A percentile compares a stretch with the other conserved stretches of the same genome.
Conservation (phyloP, 2,329 filamentous ascomycete species). For the Colletotrichum truncatum region DNA sequence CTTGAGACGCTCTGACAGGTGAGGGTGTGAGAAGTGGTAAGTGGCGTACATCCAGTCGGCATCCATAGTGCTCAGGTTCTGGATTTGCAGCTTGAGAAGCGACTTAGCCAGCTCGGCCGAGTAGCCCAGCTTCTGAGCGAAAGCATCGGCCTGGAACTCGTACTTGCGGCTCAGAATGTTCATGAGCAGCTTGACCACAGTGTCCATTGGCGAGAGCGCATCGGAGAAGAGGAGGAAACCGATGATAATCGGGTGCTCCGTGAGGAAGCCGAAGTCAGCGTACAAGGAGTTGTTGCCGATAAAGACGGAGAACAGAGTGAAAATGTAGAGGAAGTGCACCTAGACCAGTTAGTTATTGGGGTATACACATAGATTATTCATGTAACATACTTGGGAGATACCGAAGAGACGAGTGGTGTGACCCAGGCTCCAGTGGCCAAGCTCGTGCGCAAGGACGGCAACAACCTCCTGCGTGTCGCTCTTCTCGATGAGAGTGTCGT, state of each 20-base stretch:
- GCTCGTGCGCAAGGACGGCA: constrained; percentile 92
- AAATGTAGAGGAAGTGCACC: constrained; percentile 96
- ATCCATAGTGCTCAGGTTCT: constrained; percentile 98
- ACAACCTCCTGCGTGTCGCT: constrained; percentile 91
- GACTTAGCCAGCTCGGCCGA: constrained; percentile 83
- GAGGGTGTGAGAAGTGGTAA: constrained; percentile 98
- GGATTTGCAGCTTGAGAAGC: constrained; percentile 96
- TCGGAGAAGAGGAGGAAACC: constrained; percentile 98
- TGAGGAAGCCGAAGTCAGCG: constrained; percentile 87
- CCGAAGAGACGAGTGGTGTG: constrained; percentile 93
- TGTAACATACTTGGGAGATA: constrained; percentile 76
- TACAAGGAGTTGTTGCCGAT: constrained; percentile 95
- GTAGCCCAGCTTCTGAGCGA: constrained; percentile 87
- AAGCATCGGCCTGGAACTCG: constrained; percentile 95
- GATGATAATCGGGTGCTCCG: constrained; percentile 89
- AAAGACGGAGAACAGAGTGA: constrained; percentile 95
- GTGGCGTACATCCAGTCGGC: constrained; percentile 98
- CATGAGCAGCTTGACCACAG: constrained; percentile 94
- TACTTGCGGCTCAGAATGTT: constrained; percentile 94
- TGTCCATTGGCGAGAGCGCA: constrained; percentile 92
- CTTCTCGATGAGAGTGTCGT: constrained; percentile 97
- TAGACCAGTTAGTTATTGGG: constrained; percentile 46
- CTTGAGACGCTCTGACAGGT: constrained; percentile 90
- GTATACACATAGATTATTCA: not conserved
- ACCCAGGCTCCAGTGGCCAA: constrained; percentile 96